These are phyloP conservation scores for Colletotrichum cuscutae DNA, from an alignment of 2,329 filamentous ascomycete genomes.

Conservation along the genomic window DNA sequence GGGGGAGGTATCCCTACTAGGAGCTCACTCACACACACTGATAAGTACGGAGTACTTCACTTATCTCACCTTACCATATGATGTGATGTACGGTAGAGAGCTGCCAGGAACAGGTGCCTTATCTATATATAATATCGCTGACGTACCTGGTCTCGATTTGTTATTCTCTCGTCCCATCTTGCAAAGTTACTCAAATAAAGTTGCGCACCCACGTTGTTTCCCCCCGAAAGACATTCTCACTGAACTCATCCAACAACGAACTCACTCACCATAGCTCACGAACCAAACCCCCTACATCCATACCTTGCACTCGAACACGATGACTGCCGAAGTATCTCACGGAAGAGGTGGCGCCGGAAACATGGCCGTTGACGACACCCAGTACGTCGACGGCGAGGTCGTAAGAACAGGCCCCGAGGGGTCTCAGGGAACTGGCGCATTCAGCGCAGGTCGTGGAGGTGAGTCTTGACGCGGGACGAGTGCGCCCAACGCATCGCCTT, in stretches of 20 bases:
- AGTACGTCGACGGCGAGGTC: slow-evolving; percentile 72
- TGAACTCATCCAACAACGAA: background rate
- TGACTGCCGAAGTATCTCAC: slow-evolving; percentile 64
- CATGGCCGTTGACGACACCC: slow-evolving; percentile 66
- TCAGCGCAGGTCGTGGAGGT: slow-evolving; percentile 70
- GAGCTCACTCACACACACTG: slow-evolving; percentile 5
- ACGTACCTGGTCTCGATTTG: slow-evolving; percentile 24
- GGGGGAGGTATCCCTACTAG: background rate
- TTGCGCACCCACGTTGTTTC: background rate
- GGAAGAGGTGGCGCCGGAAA: slow-evolving; percentile 72
- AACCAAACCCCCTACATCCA: background rate
- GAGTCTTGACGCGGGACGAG: slow-evolving; percentile 37
- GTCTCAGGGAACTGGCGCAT: slow-evolving; percentile 67
- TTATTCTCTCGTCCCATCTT: background rate
- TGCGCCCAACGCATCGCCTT: background rate
- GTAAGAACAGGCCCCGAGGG: slow-evolving; percentile 64
- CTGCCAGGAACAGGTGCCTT: slow-evolving; percentile 29
- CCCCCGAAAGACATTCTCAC: background rate
- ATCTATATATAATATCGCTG: slow-evolving; percentile 32
- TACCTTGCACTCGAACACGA: slow-evolving; percentile 36
- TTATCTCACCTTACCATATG: slow-evolving; percentile 29
- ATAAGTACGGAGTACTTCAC: slow-evolving; percentile 14
- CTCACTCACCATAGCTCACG: background rate
- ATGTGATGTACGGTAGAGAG: slow-evolving; percentile 20
- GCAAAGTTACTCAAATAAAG: slow-evolving; percentile 18